A percentile compares a stretch with the other conserved stretches of the same genome.
Evolutionary conservation across 169 alveolate species (phyloP).

Genomic region (Perkinsus chesapeaki): DNA sequence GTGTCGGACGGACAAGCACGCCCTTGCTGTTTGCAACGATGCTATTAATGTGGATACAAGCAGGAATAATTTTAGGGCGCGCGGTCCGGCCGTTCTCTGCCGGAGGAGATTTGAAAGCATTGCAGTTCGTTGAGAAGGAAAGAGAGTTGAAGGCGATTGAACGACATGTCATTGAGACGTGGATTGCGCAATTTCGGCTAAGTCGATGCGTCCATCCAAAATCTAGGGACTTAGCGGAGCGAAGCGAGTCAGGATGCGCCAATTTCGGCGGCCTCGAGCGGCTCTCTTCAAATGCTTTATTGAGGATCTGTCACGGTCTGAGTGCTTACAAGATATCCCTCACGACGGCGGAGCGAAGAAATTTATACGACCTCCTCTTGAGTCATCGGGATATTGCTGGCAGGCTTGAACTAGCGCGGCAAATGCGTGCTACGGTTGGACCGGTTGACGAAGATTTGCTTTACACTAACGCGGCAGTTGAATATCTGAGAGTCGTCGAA

Average conservation of each 20-base stretch:
- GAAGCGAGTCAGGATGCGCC: not conserved
- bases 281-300: not conserved
- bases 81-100: not conserved
- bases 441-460: not conserved
- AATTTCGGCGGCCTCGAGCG: not conserved
- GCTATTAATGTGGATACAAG: not conserved
- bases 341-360: not conserved
- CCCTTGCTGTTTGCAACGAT: not conserved
- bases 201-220: not conserved
- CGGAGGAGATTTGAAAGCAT: not conserved
- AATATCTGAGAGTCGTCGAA: not conserved
- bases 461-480: not conserved
- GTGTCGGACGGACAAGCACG: not conserved
- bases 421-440: not conserved
- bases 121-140: not conserved
- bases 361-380: not conserved
- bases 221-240: not conserved
- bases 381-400: not conserved
- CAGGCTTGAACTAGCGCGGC: not conserved
- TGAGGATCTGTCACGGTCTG: not conserved
- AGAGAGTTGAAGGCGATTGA: not conserved
- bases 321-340: not conserved
- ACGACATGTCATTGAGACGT: not conserved
- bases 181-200: not conserved
- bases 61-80: not conserved